These are phyloP conservation scores for Polytrichum commune DNA, from an alignment of 225 moss, liverwort and hornwort genomes.

Conservation along the genomic window DNA sequence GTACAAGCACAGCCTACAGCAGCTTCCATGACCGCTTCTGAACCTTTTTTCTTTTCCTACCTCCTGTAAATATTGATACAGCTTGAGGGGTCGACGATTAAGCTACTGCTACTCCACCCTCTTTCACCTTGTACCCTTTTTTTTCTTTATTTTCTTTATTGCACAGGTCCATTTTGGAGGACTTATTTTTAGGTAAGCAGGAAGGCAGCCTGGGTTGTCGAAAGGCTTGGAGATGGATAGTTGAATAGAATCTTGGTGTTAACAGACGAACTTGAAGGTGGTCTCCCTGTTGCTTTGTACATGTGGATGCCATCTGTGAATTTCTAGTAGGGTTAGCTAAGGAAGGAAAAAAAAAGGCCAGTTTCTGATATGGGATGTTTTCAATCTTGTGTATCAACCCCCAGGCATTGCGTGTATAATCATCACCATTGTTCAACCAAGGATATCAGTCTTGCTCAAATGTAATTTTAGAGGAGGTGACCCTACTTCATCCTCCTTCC, in stretches of 20 bases:
- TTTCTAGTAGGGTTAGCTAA: neutral
- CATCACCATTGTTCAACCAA: neutral
- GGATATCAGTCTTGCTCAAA: neutral
- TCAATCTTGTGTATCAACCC: neutral
- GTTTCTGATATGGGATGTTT: neutral
- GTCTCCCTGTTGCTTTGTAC: neutral
- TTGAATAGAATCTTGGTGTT: neutral
- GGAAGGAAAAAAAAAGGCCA: neutral
- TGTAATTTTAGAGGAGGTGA: neutral
- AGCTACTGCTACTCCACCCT: neutral
- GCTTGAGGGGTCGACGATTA: neutral
- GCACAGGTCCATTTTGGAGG: too few species aligned
- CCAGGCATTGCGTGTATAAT: neutral
- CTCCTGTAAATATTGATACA: neutral
- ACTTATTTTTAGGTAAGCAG: constrained; percentile 1
- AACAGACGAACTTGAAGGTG: neutral
- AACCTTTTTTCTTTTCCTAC: constrained; percentile 6
- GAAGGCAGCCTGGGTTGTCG: constrained; percentile 5
- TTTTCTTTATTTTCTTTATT: neutral
- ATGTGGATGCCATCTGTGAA: constrained; percentile 3
- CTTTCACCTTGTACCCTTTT: neutral
- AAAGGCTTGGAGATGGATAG: neutral
- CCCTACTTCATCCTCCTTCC: neutral
- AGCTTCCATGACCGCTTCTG: constrained; percentile 52
- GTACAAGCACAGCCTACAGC: constrained; percentile 50